phyloP scores from a whole-genome alignment of 148 eudicot species.

The Dysphania ambrosioides region DNA sequence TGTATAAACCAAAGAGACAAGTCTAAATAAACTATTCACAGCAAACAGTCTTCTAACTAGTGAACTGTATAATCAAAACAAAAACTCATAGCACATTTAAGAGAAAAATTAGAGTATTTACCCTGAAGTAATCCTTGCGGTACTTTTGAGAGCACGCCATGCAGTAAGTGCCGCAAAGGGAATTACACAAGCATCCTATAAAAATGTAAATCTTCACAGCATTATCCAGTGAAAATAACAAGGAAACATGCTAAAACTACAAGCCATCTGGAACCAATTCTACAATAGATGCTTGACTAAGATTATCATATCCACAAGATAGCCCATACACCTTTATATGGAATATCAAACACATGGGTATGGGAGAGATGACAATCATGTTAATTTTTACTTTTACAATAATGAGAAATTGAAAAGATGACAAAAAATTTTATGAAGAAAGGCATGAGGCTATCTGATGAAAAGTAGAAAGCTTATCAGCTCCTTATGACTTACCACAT shows the following conservation, averaged over 20 bases:
- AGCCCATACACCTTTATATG: constrained; percentile 3
- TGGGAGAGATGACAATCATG: not conserved
- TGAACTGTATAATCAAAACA: not conserved
- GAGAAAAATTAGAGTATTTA: constrained; percentile 27
- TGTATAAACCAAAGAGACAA: not conserved
- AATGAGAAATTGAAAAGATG: not conserved
- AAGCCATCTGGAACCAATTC: not conserved
- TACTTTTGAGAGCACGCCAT: constrained; percentile 88
- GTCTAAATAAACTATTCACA: not conserved
- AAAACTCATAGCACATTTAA: not conserved
- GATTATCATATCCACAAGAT: not conserved
- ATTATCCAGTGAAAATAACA: not conserved
- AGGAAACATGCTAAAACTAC: not conserved
- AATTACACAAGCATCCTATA: constrained; percentile 89
- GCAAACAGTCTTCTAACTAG: not conserved
- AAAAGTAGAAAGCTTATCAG: not conserved
- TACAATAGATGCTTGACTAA: constrained; percentile 3
- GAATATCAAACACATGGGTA: not conserved
- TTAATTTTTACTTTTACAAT: not conserved
- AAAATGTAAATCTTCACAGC: constrained; percentile 4
- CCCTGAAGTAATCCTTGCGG: constrained; percentile 82
- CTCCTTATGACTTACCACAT: constrained; percentile 59
- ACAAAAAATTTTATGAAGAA: not conserved
- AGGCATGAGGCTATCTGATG: not conserved
- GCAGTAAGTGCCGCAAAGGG: constrained; percentile 99